Base-by-base conservation (phyloP, 495 filamentous ascomycete species). In the Chaetomium cochliodes region DNA sequence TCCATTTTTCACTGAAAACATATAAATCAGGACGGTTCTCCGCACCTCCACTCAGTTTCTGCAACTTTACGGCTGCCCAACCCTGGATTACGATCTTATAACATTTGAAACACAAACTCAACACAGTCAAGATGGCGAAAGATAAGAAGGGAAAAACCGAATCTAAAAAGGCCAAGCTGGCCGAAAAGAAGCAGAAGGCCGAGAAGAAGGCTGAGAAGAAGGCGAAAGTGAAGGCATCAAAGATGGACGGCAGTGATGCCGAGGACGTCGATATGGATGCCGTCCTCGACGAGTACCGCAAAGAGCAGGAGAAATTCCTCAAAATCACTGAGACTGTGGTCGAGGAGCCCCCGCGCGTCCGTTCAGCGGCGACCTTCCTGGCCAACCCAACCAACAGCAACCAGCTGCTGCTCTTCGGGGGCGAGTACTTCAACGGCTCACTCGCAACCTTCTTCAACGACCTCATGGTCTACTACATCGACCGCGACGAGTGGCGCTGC, bases 201-300 rank as follows among this genome's bases (percentile, higher is more conserved):
- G 82, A 84, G 59, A 82, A 81, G 63, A 84, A 88, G 69, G 84
- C 83, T 7, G 51, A 53, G 16, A 53, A 53, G 16, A 53, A 53
- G 51, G 51, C 51, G n/a, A 50, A 50, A 50, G 46, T 74, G 37
- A 85, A 84, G 64, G 65, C 70, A 11, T 70, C 80, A 47, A 81
- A 82, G 64, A 70, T 80, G 46, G 70, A 85, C 26, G 90, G 92
- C 71, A 92, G 89, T 73, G 90, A 94, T 72, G 90, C 80, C 44
- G 92, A 96, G 78, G 92, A 97, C 68, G 86, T 93, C n/a, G 94
- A 98, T 77, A 80, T 98, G 49, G 94, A 98, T 75, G 86, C 88
- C n/a, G 92, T 98, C n/a, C 87, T 98, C 15, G 92, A 92, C 20
- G 91, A 94, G 77, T 98, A 96, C 72, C 85, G 84, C 60, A 80